Evolutionary conservation across 2,329 filamentous ascomycete species (phyloP).

Genomic region (Fusarium sp.): DNA sequence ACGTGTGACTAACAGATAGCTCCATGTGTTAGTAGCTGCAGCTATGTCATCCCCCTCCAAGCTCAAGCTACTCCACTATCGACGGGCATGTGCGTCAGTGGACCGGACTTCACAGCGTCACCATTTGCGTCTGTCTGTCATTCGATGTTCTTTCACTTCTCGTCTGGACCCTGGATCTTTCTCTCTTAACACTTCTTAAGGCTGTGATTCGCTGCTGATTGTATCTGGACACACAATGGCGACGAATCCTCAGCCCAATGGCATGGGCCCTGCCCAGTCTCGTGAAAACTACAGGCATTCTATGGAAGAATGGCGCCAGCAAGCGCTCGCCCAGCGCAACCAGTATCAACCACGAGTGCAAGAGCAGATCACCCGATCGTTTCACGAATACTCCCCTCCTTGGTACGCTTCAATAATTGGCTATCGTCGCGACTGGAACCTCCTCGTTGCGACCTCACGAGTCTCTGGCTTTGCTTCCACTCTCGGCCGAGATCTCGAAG

Average conservation of each 20-base stretch:
- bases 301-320: conserved; percentile 54
- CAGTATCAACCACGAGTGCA: conserved; percentile 52
- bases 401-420: conserved; percentile 53
- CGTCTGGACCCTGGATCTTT: conserved; percentile 3
- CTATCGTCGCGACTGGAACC: conserved; percentile 48
- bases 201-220: conserved; percentile 3
- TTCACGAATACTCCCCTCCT: conserved; percentile 53
- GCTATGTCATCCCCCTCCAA: conserved; percentile 37
- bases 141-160: conserved; percentile 26
- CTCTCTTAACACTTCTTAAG: not conserved
- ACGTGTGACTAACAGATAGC: conserved; percentile 49
- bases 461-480: conserved; percentile 51
- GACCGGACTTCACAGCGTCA: conserved; percentile 44
- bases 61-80: conserved; percentile 23
- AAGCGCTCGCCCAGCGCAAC: conserved; percentile 49
- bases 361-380: conserved; percentile 53
- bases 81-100: conserved; percentile 31
- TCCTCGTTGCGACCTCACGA: conserved; percentile 50
- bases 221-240: not conserved
- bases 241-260: conserved; percentile 43
- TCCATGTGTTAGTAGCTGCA: conserved; percentile 29
- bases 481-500: conserved; percentile 53
- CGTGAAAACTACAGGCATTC: conserved; percentile 48
- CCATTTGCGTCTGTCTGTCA: conserved; percentile 36
- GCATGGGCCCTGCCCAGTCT: conserved; percentile 29